Evolutionary conservation across 2,329 filamentous ascomycete species (phyloP), one percentile per base, ranked within the genome.

Genomic region (Harringtonia lauricola): DNA sequence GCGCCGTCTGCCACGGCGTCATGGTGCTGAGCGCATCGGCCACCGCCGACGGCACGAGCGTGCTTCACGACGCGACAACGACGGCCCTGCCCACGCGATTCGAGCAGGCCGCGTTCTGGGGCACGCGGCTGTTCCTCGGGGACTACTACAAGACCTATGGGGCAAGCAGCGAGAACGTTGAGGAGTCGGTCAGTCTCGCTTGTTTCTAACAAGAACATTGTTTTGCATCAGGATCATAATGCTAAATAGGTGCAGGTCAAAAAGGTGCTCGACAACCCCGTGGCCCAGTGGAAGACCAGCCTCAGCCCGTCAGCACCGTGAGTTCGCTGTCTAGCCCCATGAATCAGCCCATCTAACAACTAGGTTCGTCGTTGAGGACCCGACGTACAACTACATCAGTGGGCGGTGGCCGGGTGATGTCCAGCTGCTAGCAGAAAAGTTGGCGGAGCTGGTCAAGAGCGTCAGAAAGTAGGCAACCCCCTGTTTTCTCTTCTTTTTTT

Each of bases 141-240:
- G 71, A 74, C 44, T 74, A 74, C 49, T 74, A 74, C 54, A 75
- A 75, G 62, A 74, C 71, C 3, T 74, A 71, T 44, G 72, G 72
- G 1, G 64, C 64, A 3, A 64, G 68, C 1, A 71, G 66, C 46
- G 67, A 69, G 29, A 62, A 67, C 46, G 67, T 72, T 4, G 67
- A 74, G 49, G 57, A 60, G 7, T 61, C 63, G 35, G 70, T 71
- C 51, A 55, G 64, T 54, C 3, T 4, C 4, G n/a, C n/a, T n/a
- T n/a, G n/a, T n/a, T n/a, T n/a, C n/a, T n/a, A n/a, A n/a, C n/a
- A n/a, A n/a, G n/a, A n/a, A n/a, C n/a, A n/a, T n/a, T n/a, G n/a
- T n/a, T n/a, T n/a, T n/a, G n/a, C n/a, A n/a, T n/a, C n/a, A n/a
- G n/a, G n/a, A n/a, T n/a, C n/a, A n/a, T n/a, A n/a, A n/a, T n/a